Evolutionary conservation across 1,284 basidiomycete genomes (phyloP).

Genomic region (Sporisorium iseilematis-ciliati): DNA sequence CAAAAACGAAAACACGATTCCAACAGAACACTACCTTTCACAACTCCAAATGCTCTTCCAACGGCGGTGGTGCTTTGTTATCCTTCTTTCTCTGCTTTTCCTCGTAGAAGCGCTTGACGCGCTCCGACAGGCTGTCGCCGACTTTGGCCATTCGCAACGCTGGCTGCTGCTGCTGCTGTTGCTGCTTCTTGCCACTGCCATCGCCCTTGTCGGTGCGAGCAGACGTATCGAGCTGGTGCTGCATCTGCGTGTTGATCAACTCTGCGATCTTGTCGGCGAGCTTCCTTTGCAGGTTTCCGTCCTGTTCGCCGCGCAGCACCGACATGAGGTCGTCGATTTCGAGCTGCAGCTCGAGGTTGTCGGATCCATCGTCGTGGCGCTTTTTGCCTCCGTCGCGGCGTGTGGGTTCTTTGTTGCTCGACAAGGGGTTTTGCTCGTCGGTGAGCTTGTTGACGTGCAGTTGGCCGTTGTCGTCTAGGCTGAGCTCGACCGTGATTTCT

Average conservation of each 20-base stretch:
- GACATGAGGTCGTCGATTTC: constrained; percentile 39
- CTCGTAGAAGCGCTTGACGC: constrained; percentile 52
- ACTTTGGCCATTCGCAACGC: constrained; percentile 44
- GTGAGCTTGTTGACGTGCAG: constrained; percentile 17
- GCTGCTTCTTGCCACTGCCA: background rate
- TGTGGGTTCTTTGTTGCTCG: constrained; percentile 4
- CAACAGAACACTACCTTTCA: no score
- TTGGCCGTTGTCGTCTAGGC: constrained; percentile 31
- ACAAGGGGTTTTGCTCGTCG: background rate
- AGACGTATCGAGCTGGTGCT: constrained; percentile 3
- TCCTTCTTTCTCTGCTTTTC: constrained; percentile 17
- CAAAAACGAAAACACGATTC: background rate
- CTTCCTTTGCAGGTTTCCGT: constrained; percentile 22
- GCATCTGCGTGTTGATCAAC: constrained; percentile 19
- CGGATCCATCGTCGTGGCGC: constrained; percentile 20
- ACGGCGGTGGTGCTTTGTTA: background rate
- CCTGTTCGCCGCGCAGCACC: constrained; percentile 25
- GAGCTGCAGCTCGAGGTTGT: constrained; percentile 18
- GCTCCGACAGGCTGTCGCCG: constrained; percentile 43
- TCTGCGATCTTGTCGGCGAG: constrained; percentile 35
- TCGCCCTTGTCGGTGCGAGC: background rate
- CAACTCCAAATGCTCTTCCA: constrained; percentile 25
- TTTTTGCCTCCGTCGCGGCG: constrained; percentile 25
- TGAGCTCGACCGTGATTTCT: constrained; percentile 25
- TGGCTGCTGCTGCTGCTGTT: background rate